Percentiles rank a stretch among this genome's conserved stretches.
phyloP scores from a whole-genome alignment of 345 rosid species.

The Trapa bicornis region DNA sequence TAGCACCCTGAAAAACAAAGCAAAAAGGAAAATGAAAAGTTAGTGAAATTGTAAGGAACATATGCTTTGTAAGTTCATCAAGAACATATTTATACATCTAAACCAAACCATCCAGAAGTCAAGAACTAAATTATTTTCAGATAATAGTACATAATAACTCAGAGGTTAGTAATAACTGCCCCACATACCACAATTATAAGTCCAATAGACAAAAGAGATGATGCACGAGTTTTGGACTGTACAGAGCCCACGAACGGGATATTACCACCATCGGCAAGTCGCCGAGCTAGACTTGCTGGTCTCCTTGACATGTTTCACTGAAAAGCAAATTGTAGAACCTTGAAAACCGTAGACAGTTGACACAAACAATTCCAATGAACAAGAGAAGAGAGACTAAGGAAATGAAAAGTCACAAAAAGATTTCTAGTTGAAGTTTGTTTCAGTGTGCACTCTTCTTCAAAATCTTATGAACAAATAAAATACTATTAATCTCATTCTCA shows the following conservation, averaged over 20 bases:
- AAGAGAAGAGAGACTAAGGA: background rate
- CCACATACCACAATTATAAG: conserved; percentile 38
- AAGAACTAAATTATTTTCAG: background rate
- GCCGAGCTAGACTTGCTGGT: conserved; percentile 47
- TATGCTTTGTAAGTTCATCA: background rate
- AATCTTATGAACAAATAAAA: background rate
- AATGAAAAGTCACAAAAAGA: no score
- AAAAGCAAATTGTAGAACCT: background rate
- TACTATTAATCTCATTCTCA: background rate
- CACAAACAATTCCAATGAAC: background rate
- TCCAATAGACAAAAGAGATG: conserved; percentile 31
- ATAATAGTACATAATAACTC: background rate
- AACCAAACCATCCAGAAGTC: background rate
- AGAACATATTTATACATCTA: no score
- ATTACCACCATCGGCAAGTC: conserved; percentile 35
- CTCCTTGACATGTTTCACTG: conserved; percentile 41
- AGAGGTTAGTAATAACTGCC: background rate
- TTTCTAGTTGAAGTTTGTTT: no score
- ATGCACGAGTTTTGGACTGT: conserved; percentile 45
- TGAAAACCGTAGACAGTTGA: background rate
- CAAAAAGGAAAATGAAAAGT: background rate
- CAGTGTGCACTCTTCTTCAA: background rate
- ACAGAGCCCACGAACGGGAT: conserved; percentile 31
- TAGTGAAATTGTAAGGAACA: background rate
- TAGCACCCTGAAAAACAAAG: conserved; percentile 44